Evolutionary conservation across 139 green algal species (phyloP).

Genomic region (Chlorella ohadii): DNA sequence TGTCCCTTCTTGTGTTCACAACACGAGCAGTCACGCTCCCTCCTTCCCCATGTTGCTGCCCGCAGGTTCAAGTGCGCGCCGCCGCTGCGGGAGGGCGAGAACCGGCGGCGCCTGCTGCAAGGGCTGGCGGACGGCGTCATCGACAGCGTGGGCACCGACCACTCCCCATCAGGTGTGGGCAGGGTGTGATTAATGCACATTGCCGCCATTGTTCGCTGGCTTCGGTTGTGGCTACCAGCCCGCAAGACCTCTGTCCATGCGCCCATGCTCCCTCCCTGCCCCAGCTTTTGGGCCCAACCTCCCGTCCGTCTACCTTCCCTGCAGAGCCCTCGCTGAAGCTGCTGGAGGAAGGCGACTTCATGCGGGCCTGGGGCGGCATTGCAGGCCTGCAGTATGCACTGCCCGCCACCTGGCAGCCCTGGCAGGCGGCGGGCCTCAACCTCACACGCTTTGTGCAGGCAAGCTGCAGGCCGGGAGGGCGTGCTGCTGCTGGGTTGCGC

Average conservation of each 20-base stretch:
- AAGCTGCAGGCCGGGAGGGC: background rate
- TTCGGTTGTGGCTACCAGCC: too few species aligned
- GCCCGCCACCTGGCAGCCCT: conserved; percentile 81
- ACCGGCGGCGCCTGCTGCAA: conserved; percentile 64
- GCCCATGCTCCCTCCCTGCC: too few species aligned
- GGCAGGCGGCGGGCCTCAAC: conserved; percentile 17
- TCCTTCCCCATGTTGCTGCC: background rate
- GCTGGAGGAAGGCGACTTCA: conserved; percentile 87
- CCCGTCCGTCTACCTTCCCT: too few species aligned
- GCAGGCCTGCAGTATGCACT: conserved; percentile 90
- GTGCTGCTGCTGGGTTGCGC: too few species aligned
- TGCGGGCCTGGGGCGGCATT: conserved; percentile 95
- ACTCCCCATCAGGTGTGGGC: conserved; percentile 82
- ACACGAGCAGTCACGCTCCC: background rate
- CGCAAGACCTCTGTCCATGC: too few species aligned
- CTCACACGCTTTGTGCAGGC: conserved; percentile 7
- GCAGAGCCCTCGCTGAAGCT: conserved; percentile 72
- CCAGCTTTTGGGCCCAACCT: too few species aligned
- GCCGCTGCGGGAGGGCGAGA: conserved; percentile 72
- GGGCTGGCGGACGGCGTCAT: conserved; percentile 69
- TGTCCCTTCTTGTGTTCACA: too few species aligned
- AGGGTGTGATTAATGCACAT: too few species aligned
- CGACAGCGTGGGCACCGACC: conserved; percentile 85
- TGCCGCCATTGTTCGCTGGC: too few species aligned
- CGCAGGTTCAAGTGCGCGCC: conserved; percentile 85